Evolutionary conservation across 257 asterid species (phyloP), one percentile per base, ranked within the genome.

Genomic region (Fraxinus anomala): DNA sequence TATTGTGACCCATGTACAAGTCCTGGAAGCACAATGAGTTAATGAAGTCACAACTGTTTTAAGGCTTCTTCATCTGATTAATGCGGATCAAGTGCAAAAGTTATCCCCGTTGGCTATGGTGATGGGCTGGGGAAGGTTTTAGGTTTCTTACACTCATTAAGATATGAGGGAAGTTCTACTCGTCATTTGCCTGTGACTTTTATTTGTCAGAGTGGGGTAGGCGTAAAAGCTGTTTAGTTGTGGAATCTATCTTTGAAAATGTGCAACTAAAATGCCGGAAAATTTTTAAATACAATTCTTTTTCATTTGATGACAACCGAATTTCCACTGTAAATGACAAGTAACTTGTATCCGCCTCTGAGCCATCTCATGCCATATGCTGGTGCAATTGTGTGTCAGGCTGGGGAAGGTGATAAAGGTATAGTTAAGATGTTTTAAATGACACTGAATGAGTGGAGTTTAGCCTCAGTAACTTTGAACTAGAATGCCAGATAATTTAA

Each of bases 311-410:
- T 12, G n/a, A 63, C 33, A 34, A 63, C 36, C 1, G 3, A 34
- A 26, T 63, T 63, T 63, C 6, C 69, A 9, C 19, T 56, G 28
- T 3, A 63, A 10, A 63, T 63, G 69, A 10, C 34, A 9, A 63
- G 19, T 63, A 26, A 63, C 33, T 63, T 26, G 34, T 23, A 63
- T 26, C 6, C 0, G 30, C 30, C 21, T 63, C 69, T 63, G 69
- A 63, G 69, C 69, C 67, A 49, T 33, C 61, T 31, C 36, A 47
- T 56, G 72, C 31, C 74, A 61, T 63, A 42, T 74, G 49, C 72
- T 78, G 73, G 67, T 54, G 66, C 51, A 31, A 51, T 49, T 44
- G 76, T 74, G 56, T 75, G 73, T 68, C 42, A 73, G 44, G 70
- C 63, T 61, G 34, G 65, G 73, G 67, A 23, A 69, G 8, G 24